These are phyloP conservation scores for Oryza nivara DNA, from an alignment of 176 grass and related monocot species.

Conservation along the genomic window DNA sequence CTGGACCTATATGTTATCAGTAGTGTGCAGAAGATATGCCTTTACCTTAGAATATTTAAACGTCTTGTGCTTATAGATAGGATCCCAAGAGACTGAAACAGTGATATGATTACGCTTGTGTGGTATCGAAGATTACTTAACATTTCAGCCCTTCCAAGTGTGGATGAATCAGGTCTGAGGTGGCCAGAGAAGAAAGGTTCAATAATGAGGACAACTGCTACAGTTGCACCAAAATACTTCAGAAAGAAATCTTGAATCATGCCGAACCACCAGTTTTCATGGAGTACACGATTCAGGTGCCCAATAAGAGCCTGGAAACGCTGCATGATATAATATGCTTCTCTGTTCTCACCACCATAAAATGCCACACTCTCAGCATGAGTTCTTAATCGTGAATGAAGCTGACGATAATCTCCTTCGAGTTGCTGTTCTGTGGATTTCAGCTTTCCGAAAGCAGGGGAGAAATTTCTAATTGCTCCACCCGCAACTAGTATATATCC, in stretches of 20 bases:
- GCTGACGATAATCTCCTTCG: slow-evolving; percentile 96
- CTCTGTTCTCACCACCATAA: slow-evolving; percentile 93
- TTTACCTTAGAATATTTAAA: slow-evolving; percentile 93
- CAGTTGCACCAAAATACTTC: slow-evolving; percentile 96
- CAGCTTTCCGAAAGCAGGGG: slow-evolving; percentile 93
- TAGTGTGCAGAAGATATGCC: slow-evolving; percentile 23
- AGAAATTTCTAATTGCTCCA: slow-evolving; percentile 86
- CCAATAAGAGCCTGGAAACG: slow-evolving; percentile 76
- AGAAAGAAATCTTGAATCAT: slow-evolving; percentile 99
- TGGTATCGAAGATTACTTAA: slow-evolving; percentile 98
- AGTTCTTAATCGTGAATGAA: slow-evolving; percentile 93
- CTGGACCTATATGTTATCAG: slow-evolving; percentile 1
- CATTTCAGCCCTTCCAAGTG: slow-evolving; percentile 96
- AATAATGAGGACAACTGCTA: slow-evolving; percentile 94
- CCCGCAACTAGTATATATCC: slow-evolving; percentile 94
- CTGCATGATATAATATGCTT: slow-evolving; percentile 84
- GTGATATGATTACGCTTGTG: slow-evolving; percentile 95
- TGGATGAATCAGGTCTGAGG: slow-evolving; percentile 94
- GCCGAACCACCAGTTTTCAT: slow-evolving; percentile 99
- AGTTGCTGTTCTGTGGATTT: slow-evolving; percentile 95
- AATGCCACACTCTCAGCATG: slow-evolving; percentile 99
- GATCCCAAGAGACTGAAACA: slow-evolving; percentile 92
- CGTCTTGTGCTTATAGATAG: slow-evolving; percentile 92
- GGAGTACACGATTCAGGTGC: slow-evolving; percentile 82
- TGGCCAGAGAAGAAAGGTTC: slow-evolving; percentile 95